Conservation (phyloP, 228 moss, liverwort and hornwort species). For the Sphagnum magellanicum region DNA sequence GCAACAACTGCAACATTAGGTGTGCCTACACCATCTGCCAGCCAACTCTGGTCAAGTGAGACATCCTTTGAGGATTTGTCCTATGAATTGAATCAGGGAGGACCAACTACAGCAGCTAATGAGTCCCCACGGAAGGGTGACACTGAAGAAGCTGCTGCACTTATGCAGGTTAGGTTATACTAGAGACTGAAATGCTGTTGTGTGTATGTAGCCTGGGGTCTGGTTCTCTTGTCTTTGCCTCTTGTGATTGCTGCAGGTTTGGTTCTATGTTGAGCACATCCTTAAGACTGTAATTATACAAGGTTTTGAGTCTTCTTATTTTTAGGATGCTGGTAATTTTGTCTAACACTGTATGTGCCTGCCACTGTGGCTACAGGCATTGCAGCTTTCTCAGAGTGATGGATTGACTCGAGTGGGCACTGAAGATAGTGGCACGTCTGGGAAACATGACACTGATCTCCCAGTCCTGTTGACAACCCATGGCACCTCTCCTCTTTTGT, state of each 20-base stretch:
- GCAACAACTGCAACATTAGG: constrained; percentile 85
- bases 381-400: constrained; percentile 70
- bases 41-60: constrained; percentile 58
- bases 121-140: constrained; percentile 78
- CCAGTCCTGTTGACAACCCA: constrained; percentile 25
- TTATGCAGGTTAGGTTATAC: constrained; percentile 31
- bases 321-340: not conserved
- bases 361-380: constrained; percentile 45
- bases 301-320: no score
- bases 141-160: constrained; percentile 78
- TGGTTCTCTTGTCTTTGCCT: no score
- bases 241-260: no score
- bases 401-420: constrained; percentile 18
- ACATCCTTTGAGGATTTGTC: constrained; percentile 56
- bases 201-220: no score
- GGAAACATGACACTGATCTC: constrained; percentile 17
- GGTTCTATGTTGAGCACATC: no score
- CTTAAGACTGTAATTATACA: no score
- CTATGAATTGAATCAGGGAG: constrained; percentile 44
- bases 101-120: constrained; percentile 21
- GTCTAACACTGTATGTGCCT: constrained; percentile 12
- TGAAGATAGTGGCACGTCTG: constrained; percentile 24
- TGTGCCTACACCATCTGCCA: constrained; percentile 74
- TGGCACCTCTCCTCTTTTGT: constrained; percentile 35
- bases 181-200: no score